Base-by-base conservation (phyloP, 2,329 filamentous ascomycete genomes). In the Ustulina deusta region DNA sequence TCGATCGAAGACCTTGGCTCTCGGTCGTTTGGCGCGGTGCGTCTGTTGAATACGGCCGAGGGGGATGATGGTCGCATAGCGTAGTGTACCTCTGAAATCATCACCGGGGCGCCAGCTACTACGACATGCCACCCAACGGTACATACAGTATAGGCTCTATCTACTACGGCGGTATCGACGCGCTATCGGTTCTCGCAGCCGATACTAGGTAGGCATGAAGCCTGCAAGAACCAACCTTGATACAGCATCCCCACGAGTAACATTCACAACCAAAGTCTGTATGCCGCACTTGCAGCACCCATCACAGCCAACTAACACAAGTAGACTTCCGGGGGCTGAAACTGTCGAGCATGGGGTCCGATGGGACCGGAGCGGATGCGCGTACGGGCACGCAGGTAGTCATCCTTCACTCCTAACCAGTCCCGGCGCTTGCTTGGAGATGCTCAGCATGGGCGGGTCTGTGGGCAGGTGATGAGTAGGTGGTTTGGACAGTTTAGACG, bases 1-100 rank as follows among this genome's bases (percentile, higher is more conserved):
- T 71, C 64, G 67, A 63, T 69, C 64, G 29, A 56, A 57, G 49
- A 46, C 34, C 69, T 63, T 71, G 64, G 67, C 67, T 55, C 61
- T 71, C 64, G 67, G 69, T 68, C 68, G 27, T 61, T 71, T 65
- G 63, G 61, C 51, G 68, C 62, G 32, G 42, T 48, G 51, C 56
- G 55, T 54, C 32, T 60, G 49, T 52, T 42, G 59, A 71, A 34
- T 68, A 69, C 61, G 58, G 66, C 69, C 68, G 68, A 70, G 59
- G 55, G 38, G 55, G 52, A 63, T 29, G 49, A 61, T 58, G 40
- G 51, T 17, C 32, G 55, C 44, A 34, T 36, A 25, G 44, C 11
- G 27, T 32, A 52, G 48, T 34, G 60, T 42, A 51, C 46, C 49
- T 49, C 11, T 56, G 11, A 38, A 27, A 38, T 51, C 58, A 56